Evolutionary conservation across 768 basidiomycete genomes (phyloP).

Genomic region (Dacryopinax primogenitus): DNA sequence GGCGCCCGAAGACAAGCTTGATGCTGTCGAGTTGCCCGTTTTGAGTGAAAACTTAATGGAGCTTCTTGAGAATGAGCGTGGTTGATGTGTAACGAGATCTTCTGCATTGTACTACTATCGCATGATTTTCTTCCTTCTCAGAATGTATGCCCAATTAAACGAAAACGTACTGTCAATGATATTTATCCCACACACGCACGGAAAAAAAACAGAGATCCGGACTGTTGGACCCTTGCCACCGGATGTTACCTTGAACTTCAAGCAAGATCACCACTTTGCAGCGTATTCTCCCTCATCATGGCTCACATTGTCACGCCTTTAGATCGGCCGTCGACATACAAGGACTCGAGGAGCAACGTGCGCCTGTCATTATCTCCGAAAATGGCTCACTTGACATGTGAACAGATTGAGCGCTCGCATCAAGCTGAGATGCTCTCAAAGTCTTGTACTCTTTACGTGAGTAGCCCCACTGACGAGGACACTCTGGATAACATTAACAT

Average conservation of each 20-base stretch:
- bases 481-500: slow-evolving; percentile 13
- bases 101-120: background rate
- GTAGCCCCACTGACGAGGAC: slow-evolving; percentile 26
- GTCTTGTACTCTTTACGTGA: slow-evolving; percentile 82
- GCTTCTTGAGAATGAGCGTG: slow-evolving; percentile 31
- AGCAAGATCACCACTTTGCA: background rate
- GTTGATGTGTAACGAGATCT: background rate
- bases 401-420: slow-evolving; percentile 45
- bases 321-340: slow-evolving; percentile 94
- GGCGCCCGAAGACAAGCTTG: slow-evolving; percentile 18
- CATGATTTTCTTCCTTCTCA: background rate
- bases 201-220: background rate
- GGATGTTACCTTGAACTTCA: background rate
- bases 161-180: background rate
- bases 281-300: slow-evolving; percentile 33
- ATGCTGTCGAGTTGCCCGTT: slow-evolving; percentile 32
- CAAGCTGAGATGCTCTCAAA: slow-evolving; percentile 71
- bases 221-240: background rate
- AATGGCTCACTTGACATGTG: slow-evolving; percentile 13
- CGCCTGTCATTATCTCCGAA: background rate
- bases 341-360: slow-evolving; percentile 76
- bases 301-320: slow-evolving; percentile 72
- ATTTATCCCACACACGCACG: too few species aligned
- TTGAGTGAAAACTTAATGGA: slow-evolving; percentile 53
- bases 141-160: background rate